Conservation (phyloP, 495 filamentous ascomycete genomes). For the Podospora comata region DNA sequence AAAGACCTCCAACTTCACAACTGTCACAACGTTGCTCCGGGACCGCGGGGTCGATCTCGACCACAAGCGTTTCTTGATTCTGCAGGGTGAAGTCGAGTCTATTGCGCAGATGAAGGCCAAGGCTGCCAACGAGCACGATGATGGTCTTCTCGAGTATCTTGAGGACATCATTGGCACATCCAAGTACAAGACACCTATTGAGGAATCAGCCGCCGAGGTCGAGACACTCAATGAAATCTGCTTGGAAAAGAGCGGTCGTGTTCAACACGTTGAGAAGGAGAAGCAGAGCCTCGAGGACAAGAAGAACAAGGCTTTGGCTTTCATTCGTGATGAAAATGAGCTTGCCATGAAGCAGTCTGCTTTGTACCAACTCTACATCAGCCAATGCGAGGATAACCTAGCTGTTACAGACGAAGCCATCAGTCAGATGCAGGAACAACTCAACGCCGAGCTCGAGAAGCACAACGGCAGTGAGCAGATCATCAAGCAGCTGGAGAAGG, state of each 20-base stretch:
- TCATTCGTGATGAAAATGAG: slow-evolving; percentile 89
- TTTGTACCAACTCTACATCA: slow-evolving; percentile 85
- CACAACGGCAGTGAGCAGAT: slow-evolving; percentile 86
- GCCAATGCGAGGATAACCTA: slow-evolving; percentile 82
- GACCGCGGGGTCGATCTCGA: slow-evolving; percentile 91
- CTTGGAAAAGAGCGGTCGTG: slow-evolving; percentile 85
- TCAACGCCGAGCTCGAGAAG: slow-evolving; percentile 86
- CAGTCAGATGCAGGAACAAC: slow-evolving; percentile 78
- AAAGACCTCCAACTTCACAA: slow-evolving; percentile 82
- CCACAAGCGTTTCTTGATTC: slow-evolving; percentile 95
- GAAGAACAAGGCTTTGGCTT: slow-evolving; percentile 89
- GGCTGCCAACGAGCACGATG: slow-evolving; percentile 88
- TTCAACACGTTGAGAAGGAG: slow-evolving; percentile 98
- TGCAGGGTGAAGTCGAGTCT: slow-evolving; percentile 96
- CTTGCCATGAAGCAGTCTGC: slow-evolving; percentile 81
- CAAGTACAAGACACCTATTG: slow-evolving; percentile 94
- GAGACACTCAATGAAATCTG: slow-evolving; percentile 93
- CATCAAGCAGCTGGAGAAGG: slow-evolving; percentile 84
- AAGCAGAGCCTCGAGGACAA: slow-evolving; percentile 88
- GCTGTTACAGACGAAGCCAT: slow-evolving; percentile 88
- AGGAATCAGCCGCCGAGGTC: slow-evolving; percentile 83
- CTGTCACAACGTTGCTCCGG: slow-evolving; percentile 82
- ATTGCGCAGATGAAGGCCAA: slow-evolving; percentile 99
- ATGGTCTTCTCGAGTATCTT: slow-evolving; percentile 92
- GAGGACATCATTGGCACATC: slow-evolving; percentile 99